These are phyloP conservation scores for Syncephalastrum sp. DNA, from an alignment of 371 early-diverging fungal species.

Conservation along the genomic window DNA sequence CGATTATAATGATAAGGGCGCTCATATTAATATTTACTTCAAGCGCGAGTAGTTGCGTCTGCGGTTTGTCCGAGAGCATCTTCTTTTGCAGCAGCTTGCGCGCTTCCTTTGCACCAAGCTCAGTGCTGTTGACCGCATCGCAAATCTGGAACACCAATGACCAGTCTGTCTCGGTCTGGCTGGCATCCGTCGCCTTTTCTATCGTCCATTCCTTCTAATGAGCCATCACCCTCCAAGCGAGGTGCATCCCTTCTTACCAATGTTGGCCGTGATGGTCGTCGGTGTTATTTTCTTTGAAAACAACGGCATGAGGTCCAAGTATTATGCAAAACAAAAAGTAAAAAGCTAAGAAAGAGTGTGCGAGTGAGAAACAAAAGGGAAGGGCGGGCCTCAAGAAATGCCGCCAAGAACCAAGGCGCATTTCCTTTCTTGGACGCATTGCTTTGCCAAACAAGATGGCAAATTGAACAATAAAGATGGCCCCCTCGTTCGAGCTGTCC, in stretches of 20 bases:
- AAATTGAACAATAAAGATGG: too few species aligned
- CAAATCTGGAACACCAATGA: constrained; percentile 42
- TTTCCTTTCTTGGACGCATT: constrained; percentile 1
- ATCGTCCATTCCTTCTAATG: constrained; percentile 7
- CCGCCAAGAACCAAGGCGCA: background rate
- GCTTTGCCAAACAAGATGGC: background rate
- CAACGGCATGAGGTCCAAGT: constrained; percentile 22
- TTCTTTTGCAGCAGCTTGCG: constrained; percentile 52
- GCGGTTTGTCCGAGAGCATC: constrained; percentile 30
- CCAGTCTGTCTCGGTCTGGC: constrained; percentile 39
- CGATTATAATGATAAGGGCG: background rate
- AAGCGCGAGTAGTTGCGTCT: constrained; percentile 35
- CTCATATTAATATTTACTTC: constrained; percentile 23
- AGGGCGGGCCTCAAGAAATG: background rate
- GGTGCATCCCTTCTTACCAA: constrained; percentile 20
- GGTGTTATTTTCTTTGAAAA: constrained; percentile 46
- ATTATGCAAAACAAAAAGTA: too few species aligned
- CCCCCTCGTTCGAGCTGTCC: too few species aligned
- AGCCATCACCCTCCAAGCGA: background rate
- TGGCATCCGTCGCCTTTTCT: constrained; percentile 35
- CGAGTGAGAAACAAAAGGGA: constrained; percentile 1
- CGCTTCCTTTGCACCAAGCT: constrained; percentile 50
- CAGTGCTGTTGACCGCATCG: constrained; percentile 35
- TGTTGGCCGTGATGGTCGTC: constrained; percentile 40
- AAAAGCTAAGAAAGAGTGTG: background rate